These are phyloP conservation scores for Ceratocystis lukuohia DNA, from an alignment of 2,329 filamentous ascomycete genomes.

Conservation along the genomic window DNA sequence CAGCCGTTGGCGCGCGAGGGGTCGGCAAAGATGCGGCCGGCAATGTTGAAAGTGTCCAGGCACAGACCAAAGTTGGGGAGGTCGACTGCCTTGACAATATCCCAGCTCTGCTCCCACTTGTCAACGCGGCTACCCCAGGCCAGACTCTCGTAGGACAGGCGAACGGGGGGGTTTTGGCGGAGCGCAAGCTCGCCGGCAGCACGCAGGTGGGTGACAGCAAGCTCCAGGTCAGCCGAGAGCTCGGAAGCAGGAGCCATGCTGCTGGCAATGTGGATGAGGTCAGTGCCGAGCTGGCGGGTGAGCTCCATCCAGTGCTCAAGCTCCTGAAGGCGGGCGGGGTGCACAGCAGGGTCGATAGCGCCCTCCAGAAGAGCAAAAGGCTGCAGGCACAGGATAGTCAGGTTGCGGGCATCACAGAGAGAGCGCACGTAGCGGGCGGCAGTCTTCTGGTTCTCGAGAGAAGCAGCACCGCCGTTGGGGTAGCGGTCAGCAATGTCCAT, in stretches of 20 bases:
- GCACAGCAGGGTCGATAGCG: slow-evolving; percentile 46
- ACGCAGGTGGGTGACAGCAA: slow-evolving; percentile 49
- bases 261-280: slow-evolving; percentile 62
- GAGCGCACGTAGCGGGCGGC: slow-evolving; percentile 45
- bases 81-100: slow-evolving; percentile 51
- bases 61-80: slow-evolving; percentile 62
- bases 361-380: slow-evolving; percentile 72
- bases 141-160: slow-evolving; percentile 61
- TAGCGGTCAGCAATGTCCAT: slow-evolving; percentile 41
- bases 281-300: slow-evolving; percentile 48
- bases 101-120: slow-evolving; percentile 60
- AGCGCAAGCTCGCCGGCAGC: slow-evolving; percentile 55
- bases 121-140: slow-evolving; percentile 58
- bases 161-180: slow-evolving; percentile 40
- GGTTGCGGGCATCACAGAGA: slow-evolving; percentile 42
- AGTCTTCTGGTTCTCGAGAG: slow-evolving; percentile 34
- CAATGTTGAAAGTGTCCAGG: slow-evolving; percentile 67
- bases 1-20: slow-evolving; percentile 41
- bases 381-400: slow-evolving; percentile 55
- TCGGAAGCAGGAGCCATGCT: slow-evolving; percentile 46
- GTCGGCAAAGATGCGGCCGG: slow-evolving; percentile 57
- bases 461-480: slow-evolving; percentile 27
- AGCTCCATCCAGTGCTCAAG: slow-evolving; percentile 58
- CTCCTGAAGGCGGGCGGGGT: slow-evolving; percentile 45
- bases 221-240: slow-evolving; percentile 32